A percentile compares a stretch with the other conserved stretches of the same genome.
These are phyloP conservation scores for Syzygium aqueum DNA, from an alignment of 345 rosid genomes.

Conservation along the genomic window DNA sequence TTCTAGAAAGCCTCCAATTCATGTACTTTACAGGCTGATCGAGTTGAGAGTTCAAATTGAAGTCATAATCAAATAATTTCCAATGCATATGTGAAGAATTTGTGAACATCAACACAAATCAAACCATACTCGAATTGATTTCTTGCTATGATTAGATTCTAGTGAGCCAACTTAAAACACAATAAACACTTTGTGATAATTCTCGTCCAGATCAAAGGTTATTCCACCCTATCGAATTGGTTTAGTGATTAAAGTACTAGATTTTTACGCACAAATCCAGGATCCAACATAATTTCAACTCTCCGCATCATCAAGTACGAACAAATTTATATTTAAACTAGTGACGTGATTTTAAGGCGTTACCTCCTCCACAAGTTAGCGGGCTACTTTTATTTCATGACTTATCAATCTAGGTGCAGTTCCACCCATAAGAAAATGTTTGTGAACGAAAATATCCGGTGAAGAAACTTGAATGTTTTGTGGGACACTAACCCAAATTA, in stretches of 20 bases:
- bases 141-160: neutral
- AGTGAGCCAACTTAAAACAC: neutral
- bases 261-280: neutral
- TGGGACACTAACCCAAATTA: neutral
- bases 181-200: neutral
- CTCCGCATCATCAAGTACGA: neutral
- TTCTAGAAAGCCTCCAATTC: neutral
- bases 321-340: neutral
- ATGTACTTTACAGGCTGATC: neutral
- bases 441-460: too few species aligned
- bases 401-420: neutral
- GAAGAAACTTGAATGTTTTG: neutral
- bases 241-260: neutral
- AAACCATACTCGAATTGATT: neutral
- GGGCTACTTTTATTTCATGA: neutral
- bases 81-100: neutral
- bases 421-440: neutral
- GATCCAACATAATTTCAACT: neutral
- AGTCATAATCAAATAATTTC: neutral
- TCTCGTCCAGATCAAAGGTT: neutral
- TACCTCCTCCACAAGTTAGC: neutral
- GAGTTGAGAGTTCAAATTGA: neutral
- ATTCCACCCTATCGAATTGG: neutral
- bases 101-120: neutral
- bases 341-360: neutral